Conservation (phyloP, 225 moss, liverwort and hornwort genomes). For the Sphagnum tenellum region DNA sequence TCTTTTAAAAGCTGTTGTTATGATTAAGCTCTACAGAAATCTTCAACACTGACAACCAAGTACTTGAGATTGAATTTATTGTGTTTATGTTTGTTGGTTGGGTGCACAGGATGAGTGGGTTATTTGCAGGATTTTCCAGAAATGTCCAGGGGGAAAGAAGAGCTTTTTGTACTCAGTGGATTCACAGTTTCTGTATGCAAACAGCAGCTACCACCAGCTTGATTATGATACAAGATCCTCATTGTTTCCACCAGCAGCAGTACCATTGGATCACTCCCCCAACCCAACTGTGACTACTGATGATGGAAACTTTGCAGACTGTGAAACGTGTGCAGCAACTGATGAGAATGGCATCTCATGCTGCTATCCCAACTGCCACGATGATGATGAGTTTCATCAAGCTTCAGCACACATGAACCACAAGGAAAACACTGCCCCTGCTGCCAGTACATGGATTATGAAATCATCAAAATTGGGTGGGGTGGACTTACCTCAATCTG, state of each 20-base stretch:
- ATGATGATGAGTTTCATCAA: constrained; percentile 9
- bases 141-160: constrained; percentile 39
- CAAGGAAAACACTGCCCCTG: constrained; percentile 20
- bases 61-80: too few species aligned
- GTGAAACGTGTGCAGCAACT: constrained; percentile 46
- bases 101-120: constrained; percentile 52
- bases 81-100: too few species aligned
- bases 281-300: constrained; percentile 48
- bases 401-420: constrained; percentile 7
- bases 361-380: constrained; percentile 26
- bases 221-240: constrained; percentile 25
- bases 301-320: constrained; percentile 46
- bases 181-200: constrained; percentile 6
- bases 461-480: constrained; percentile 8
- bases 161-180: constrained; percentile 27
- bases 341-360: constrained; percentile 32
- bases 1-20: too few species aligned
- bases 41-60: too few species aligned
- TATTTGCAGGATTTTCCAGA: constrained; percentile 51
- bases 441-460: constrained; percentile 18
- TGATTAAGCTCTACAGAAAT: too few species aligned
- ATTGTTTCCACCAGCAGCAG: constrained; percentile 9
- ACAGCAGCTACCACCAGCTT: constrained; percentile 19
- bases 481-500: constrained; percentile 12
- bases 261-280: constrained; percentile 38